phyloP scores from a whole-genome alignment of 73 alveolate species.

The Uronychia setigera region DNA sequence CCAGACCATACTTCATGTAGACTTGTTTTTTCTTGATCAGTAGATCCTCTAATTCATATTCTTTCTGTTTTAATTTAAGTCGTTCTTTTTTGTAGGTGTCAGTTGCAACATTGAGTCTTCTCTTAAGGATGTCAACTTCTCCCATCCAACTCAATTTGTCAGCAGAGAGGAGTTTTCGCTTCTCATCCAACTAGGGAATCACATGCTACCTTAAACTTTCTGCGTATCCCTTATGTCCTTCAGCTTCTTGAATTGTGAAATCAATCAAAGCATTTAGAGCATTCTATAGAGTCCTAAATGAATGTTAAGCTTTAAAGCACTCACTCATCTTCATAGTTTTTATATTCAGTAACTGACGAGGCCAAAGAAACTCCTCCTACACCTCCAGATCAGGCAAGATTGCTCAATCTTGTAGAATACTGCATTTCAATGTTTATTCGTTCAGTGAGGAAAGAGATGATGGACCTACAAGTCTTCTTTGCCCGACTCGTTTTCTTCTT shows the following conservation, averaged over 20 bases:
- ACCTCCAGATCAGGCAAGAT: slow-evolving; percentile 55
- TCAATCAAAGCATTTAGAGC: slow-evolving; percentile 43
- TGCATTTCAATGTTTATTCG: slow-evolving; percentile 47
- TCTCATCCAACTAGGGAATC: slow-evolving; percentile 28
- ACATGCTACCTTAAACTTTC: slow-evolving; percentile 9
- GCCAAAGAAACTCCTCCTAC: slow-evolving; percentile 52
- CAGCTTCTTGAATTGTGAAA: slow-evolving; percentile 46
- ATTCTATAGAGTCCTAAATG: slow-evolving; percentile 38
- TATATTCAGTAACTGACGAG: slow-evolving; percentile 35
- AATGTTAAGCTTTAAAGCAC: not conserved
- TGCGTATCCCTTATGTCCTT: slow-evolving; percentile 46
- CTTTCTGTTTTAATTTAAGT: slow-evolving; percentile 9
- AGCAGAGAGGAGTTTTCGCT: slow-evolving; percentile 15
- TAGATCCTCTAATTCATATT: slow-evolving; percentile 16
- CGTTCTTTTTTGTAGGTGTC: slow-evolving; percentile 21
- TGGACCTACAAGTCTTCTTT: slow-evolving; percentile 38
- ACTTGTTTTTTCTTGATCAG: slow-evolving; percentile 20
- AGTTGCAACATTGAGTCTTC: slow-evolving; percentile 22
- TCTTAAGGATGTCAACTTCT: slow-evolving; percentile 22
- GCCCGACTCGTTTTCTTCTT: slow-evolving; percentile 51
- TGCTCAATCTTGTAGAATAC: slow-evolving; percentile 27
- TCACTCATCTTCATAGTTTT: slow-evolving; percentile 57
- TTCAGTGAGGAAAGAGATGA: slow-evolving; percentile 31
- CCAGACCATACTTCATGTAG: slow-evolving; percentile 39
- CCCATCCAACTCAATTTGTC: slow-evolving; percentile 48